Base-by-base conservation (phyloP, 2,329 filamentous ascomycete species). In the Septoria petroselini region DNA sequence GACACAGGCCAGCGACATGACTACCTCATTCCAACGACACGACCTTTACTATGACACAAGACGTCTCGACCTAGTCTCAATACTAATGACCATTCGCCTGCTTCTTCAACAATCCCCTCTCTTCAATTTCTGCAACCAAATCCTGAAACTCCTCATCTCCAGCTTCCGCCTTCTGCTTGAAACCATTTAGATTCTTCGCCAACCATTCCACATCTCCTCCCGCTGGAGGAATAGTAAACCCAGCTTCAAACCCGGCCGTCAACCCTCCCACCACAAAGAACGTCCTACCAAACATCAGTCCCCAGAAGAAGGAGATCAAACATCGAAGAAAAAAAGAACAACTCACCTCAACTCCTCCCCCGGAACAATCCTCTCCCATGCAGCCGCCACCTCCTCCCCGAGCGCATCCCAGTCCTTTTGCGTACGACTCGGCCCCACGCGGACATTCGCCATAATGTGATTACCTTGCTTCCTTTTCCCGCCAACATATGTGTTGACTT, bases 361-460 rank as follows among this genome's bases (percentile, higher is more conserved):
- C 9, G 37, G 29, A 7, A 68, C 61, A 12, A 68, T 62, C 5
- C 49, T 19, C 12, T 64, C 58, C 68, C 68, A 70, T 2, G 58
- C 59, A 0, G 41, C 34, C 21, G 54, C 38, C 1, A 70, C 47
- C 8, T 64, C 52, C 4, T 37, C 14, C 31, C 56, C 58, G 6
- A 69, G 49, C 8, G 57, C 55, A 29, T 66, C 53, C 55, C 64
- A 70, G 31, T 70, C 64, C 3, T 55, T 34, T 19, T 62, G 59
- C 7, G 62, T 64, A 7, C 68, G 59, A 1, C 57, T 58, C 1
- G 67, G 61, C 4, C 68, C 69, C 2, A 58, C 55, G 15, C 69
- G 63, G 2, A 71, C 68, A 41, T 68, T 59, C 3, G 64, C 68
- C 15, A 63, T 34, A 47, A 71, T 67, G 35, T 63, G 62, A 48